Base-by-base conservation (phyloP, 2,329 filamentous ascomycete species). In the Apiospora sp. region DNA sequence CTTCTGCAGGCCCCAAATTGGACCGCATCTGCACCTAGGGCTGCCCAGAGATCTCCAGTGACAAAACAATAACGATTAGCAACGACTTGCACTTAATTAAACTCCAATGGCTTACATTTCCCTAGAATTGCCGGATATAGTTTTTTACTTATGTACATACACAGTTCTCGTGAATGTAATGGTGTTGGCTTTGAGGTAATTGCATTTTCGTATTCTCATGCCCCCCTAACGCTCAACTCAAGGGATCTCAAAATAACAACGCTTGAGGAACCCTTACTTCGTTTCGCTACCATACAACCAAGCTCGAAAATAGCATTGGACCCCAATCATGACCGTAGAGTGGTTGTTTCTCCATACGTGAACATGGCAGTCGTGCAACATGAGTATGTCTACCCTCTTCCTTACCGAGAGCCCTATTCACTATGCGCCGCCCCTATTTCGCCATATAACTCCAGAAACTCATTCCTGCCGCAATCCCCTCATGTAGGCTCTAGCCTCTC, bases 371-470 rank as follows among this genome's bases (percentile, higher is more conserved):
- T 30, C 34, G 30, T 64, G 34, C 58, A 22, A 41, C 19, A 41
- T 64, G 34, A 41, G 58, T 41, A 41, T 41, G 34, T 19, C 54
- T 41, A 19, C 58, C 8, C 58, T 41, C 34, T 64, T 64, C 34
- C 58, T 41, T 41, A 22, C 58, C 34, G 8, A 64, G 34, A 41
- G 34, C 58, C 58, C 30, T 64, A 41, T 34, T 41, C 58, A 37
- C 30, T 41, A 22, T 64, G 58, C 34, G 2, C 58, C 37, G 30
- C 16, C 58, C 22, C 19, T 64, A 41, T 64, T 64, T 69, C 67
- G 67, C 67, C 67, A 27, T 69, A 30, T 48, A 69, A 69, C 67
- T 69, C 67, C 67, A 37, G 67, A 64, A 64, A 37, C 34, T 8
- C 58, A 64, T 64, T 64, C 34, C 58, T 34, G 19, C 34, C 30